Conservation (phyloP, 2,329 filamentous ascomycete species). For the Fusarium robinianum region DNA sequence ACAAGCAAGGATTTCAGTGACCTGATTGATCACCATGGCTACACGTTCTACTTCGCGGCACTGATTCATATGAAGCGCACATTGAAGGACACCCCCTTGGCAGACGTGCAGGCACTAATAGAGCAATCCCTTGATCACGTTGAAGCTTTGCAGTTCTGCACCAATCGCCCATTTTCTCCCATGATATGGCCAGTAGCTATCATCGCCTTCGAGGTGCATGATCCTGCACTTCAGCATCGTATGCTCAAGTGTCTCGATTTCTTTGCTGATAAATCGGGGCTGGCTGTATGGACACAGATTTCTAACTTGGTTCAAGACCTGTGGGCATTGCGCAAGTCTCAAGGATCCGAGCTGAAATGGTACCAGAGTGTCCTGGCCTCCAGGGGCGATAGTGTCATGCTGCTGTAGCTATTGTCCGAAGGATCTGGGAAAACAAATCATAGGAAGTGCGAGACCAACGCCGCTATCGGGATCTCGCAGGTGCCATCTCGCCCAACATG, state of each 20-base stretch:
- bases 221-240: constrained; percentile 23
- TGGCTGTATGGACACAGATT: constrained; percentile 32
- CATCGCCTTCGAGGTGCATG: constrained; percentile 26
- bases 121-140: constrained; percentile 31
- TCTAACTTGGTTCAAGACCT: constrained; percentile 24
- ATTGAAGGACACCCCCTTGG: constrained; percentile 25
- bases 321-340: constrained; percentile 23
- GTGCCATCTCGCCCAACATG: too few species aligned
- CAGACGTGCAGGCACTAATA: constrained; percentile 30
- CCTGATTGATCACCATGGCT: constrained; percentile 33
- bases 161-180: constrained; percentile 26
- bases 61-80: constrained; percentile 35
- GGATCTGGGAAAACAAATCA: too few species aligned
- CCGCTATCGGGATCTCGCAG: too few species aligned
- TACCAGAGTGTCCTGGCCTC: constrained; percentile 26
- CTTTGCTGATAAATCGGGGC: constrained; percentile 24
- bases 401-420: constrained; percentile 14
- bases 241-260: constrained; percentile 25
- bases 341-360: constrained; percentile 29
- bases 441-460: too few species aligned
- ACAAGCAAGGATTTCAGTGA: constrained; percentile 25
- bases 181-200: constrained; percentile 36
- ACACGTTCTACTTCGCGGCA: constrained; percentile 31
- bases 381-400: constrained; percentile 32
- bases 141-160: constrained; percentile 21